These are phyloP conservation scores for Gypsophila paniculata DNA, from an alignment of 179 eudicot species.

Conservation along the genomic window DNA sequence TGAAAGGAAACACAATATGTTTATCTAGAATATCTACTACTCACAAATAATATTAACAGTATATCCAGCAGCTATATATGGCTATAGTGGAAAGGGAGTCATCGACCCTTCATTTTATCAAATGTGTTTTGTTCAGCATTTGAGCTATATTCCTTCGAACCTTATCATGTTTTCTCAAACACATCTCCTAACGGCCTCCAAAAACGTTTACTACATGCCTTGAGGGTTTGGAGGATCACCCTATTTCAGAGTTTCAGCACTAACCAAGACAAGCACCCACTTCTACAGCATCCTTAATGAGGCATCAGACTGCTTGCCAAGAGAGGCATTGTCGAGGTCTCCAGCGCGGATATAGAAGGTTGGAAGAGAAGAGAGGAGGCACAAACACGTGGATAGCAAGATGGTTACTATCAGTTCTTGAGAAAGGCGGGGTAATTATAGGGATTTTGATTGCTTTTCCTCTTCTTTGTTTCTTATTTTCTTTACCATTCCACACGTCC, in stretches of 20 bases:
- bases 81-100: not conserved
- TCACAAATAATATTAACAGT: too few species aligned
- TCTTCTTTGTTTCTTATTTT: not conserved
- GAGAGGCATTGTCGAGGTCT: not conserved
- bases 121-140: too few species aligned
- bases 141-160: not conserved
- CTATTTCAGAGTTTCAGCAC: too few species aligned
- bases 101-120: too few species aligned
- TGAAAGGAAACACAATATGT: not conserved
- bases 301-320: too few species aligned
- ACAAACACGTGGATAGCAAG: too few species aligned
- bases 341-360: not conserved
- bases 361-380: too few species aligned
- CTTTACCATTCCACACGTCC: not conserved
- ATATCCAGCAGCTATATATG: not conserved
- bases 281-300: not conserved
- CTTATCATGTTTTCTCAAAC: not conserved
- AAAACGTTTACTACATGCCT: not conserved
- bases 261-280: too few species aligned
- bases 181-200: not conserved
- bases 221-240: not conserved
- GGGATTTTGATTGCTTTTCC: not conserved
- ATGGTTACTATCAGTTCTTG: not conserved
- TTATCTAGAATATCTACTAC: too few species aligned
- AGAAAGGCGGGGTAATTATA: not conserved